phyloP scores from a whole-genome alignment of 441 rosid genomes.

The Gossypium gossypioides region DNA sequence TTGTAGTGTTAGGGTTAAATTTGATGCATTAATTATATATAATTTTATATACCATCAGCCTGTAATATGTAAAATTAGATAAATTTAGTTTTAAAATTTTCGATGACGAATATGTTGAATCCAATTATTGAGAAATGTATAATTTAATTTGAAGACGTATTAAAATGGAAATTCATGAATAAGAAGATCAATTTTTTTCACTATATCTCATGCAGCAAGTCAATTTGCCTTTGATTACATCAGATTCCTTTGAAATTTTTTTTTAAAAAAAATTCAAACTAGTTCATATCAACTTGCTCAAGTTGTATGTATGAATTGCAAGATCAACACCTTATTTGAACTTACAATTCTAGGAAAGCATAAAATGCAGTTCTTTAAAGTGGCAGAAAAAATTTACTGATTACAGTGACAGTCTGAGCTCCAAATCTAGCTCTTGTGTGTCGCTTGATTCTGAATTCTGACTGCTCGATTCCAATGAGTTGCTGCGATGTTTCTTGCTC shows the following conservation, averaged over 20 bases:
- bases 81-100: too few species aligned
- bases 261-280: background rate
- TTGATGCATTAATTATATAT: too few species aligned
- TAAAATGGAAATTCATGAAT: conserved; percentile 13
- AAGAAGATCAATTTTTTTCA: conserved; percentile 13
- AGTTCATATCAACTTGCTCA: conserved; percentile 12
- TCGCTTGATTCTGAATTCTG: conserved; percentile 61
- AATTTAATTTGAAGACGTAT: too few species aligned
- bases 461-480: conserved; percentile 57
- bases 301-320: conserved; percentile 11
- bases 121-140: too few species aligned
- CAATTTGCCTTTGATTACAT: conserved; percentile 20
- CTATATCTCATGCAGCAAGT: conserved; percentile 26
- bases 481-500: conserved; percentile 39
- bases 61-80: too few species aligned
- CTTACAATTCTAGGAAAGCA: conserved; percentile 2
- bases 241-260: conserved; percentile 14
- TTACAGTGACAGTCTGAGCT: conserved; percentile 64
- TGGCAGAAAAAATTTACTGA: background rate
- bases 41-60: too few species aligned
- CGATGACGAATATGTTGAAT: too few species aligned
- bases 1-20: too few species aligned
- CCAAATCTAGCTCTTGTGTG: conserved; percentile 73
- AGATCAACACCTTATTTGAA: conserved; percentile 4
- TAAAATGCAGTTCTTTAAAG: background rate